Percentiles rank a stretch among this genome's conserved stretches.
These are phyloP conservation scores for Komagataella populi DNA, from an alignment of 805 yeast species.

Conservation along the genomic window DNA sequence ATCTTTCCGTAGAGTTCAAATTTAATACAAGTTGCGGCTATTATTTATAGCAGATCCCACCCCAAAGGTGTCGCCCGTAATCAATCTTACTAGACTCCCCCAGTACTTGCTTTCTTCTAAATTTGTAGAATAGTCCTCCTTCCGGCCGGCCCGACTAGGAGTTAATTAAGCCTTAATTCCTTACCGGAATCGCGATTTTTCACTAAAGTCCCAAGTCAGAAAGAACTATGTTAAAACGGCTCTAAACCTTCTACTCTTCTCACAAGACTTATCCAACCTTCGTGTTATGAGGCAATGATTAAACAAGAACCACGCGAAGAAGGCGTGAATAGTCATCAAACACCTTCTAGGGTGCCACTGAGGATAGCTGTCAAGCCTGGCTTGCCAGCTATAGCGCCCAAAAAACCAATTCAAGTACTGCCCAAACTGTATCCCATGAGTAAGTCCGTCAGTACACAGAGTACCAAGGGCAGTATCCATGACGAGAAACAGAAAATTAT, in stretches of 20 bases:
- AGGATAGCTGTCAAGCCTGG: not conserved
- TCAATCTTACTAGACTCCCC: not conserved
- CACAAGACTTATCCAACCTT: not conserved
- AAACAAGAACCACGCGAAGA: not conserved
- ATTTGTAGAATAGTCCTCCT: not conserved
- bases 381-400: not conserved
- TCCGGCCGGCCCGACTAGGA: not conserved
- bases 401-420: not conserved
- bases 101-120: not conserved
- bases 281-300: not conserved
- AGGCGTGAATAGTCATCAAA: not conserved
- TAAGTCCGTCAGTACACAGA: not conserved
- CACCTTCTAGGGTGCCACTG: not conserved
- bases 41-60: not conserved
- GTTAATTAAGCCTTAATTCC: not conserved
- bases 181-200: not conserved
- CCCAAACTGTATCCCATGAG: not conserved
- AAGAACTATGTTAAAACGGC: not conserved
- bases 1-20: not conserved
- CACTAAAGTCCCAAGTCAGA: not conserved
- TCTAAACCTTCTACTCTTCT: not conserved
- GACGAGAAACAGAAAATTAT: conserved; percentile 13
- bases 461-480: not conserved
- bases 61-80: not conserved
- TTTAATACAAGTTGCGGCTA: not conserved